Evolutionary conservation across 345 rosid genomes (phyloP).

Genomic region (Raphanus raphanistrum): DNA sequence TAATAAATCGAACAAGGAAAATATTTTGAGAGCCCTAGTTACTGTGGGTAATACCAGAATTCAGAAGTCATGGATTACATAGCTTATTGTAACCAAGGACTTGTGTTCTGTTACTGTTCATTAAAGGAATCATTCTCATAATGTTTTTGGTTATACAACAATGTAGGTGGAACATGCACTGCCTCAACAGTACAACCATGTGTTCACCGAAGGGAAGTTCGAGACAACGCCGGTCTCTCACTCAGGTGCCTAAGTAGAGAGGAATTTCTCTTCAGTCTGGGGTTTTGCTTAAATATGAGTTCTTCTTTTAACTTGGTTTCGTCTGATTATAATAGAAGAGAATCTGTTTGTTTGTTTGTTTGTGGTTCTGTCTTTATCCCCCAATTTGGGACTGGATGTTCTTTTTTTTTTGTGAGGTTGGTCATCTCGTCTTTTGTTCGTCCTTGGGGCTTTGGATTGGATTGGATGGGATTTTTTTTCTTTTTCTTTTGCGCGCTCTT

Average conservation of each 20-base stretch:
- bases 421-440: conserved; percentile 11
- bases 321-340: conserved; percentile 22
- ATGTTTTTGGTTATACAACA: conserved; percentile 14
- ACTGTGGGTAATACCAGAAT: neutral
- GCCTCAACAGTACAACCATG: conserved; percentile 81
- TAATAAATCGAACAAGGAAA: neutral
- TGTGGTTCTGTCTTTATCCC: conserved; percentile 23
- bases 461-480: conserved; percentile 10
- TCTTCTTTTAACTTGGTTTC: conserved; percentile 24
- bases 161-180: conserved; percentile 81
- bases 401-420: conserved; percentile 1
- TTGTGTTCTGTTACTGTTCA: neutral
- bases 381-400: conserved; percentile 22
- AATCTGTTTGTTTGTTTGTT: conserved; percentile 22
- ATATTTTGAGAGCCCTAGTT: neutral
- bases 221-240: conserved; percentile 91
- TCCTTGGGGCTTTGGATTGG: conserved; percentile 13
- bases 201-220: conserved; percentile 64
- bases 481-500: neutral
- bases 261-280: neutral
- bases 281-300: conserved; percentile 29
- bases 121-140: conserved; percentile 4
- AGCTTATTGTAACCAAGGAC: neutral
- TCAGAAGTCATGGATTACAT: neutral
- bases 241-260: conserved; percentile 78